Percentiles rank a stretch among this genome's conserved stretches.
phyloP scores from a whole-genome alignment of 257 asterid species.

The Craterostigma plantagineum region DNA sequence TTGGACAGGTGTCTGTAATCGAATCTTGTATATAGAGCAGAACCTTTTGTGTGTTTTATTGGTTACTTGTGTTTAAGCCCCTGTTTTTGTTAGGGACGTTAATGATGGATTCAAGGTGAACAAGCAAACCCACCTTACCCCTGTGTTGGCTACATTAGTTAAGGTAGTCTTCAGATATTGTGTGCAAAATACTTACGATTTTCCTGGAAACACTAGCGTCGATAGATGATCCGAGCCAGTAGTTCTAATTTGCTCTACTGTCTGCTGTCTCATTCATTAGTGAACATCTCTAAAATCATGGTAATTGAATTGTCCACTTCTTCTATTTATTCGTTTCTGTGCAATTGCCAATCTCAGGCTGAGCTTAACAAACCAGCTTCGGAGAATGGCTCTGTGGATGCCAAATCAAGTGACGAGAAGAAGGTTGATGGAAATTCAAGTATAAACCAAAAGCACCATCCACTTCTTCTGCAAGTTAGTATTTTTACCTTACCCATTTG shows the following conservation, averaged over 20 bases:
- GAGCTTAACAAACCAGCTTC: constrained; percentile 52
- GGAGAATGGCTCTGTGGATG: constrained; percentile 25
- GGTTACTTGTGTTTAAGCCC: constrained; percentile 1
- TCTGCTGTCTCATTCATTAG: no score
- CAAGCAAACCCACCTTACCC: constrained; percentile 71
- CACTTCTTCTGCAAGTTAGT: constrained; percentile 71
- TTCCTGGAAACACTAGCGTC: background rate
- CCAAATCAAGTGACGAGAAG: constrained; percentile 22
- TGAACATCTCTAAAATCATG: no score
- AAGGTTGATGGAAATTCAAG: constrained; percentile 17
- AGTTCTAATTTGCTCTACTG: no score
- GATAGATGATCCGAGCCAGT: no score
- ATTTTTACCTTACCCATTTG: no score
- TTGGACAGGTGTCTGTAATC: constrained; percentile 50
- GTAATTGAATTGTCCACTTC: background rate
- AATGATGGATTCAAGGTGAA: constrained; percentile 86
- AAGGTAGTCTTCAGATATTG: constrained; percentile 35
- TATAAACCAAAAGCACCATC: constrained; percentile 41
- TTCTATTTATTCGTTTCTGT: background rate
- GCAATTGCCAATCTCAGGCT: constrained; percentile 25
- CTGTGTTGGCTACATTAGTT: constrained; percentile 78
- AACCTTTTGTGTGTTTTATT: constrained; percentile 1
- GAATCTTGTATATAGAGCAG: constrained; percentile 1
- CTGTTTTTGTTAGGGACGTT: constrained; percentile 50
- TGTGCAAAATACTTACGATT: background rate